Evolutionary conservation across 2,329 filamentous ascomycete species (phyloP).

Genomic region (Parastagonospora nodorum): DNA sequence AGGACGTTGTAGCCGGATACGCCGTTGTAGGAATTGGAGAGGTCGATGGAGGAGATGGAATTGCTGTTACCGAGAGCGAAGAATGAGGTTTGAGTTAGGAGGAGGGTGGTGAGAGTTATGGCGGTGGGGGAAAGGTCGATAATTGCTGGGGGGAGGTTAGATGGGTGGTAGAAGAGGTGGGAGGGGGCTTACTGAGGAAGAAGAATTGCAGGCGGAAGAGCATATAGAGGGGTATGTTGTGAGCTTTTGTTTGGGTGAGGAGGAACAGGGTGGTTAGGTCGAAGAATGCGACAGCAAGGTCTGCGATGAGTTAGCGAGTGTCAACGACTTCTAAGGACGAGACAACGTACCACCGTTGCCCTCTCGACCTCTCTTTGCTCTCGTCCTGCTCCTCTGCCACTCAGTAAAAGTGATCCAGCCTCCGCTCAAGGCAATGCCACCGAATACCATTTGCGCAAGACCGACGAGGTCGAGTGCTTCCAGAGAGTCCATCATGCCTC

Average conservation of each 20-base stretch:
- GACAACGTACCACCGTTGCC: slow-evolving; percentile 33
- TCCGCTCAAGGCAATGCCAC: slow-evolving; percentile 37
- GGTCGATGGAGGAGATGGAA: slow-evolving; percentile 91
- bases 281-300: slow-evolving; percentile 56
- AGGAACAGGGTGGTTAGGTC: slow-evolving; percentile 77
- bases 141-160: slow-evolving; percentile 27
- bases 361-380: slow-evolving; percentile 13
- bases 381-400: slow-evolving; percentile 25
- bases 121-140: slow-evolving; percentile 58
- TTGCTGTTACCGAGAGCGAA: slow-evolving; percentile 92
- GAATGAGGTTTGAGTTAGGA: slow-evolving; percentile 82
- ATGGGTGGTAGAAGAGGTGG: slow-evolving; percentile 15
- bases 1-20: slow-evolving; percentile 78
- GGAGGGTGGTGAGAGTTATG: slow-evolving; percentile 70
- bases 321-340: too few species aligned
- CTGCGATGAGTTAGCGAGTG: slow-evolving; percentile 29
- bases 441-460: slow-evolving; percentile 45
- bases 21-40: slow-evolving; percentile 95
- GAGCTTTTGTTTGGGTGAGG: slow-evolving; percentile 82
- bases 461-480: slow-evolving; percentile 40
- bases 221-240: slow-evolving; percentile 85
- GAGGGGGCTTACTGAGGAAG: slow-evolving; percentile 52
- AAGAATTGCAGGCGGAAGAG: slow-evolving; percentile 70
- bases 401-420: slow-evolving; percentile 37
- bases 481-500: slow-evolving; percentile 55